These are phyloP conservation scores for Cladobotryum mycophilum DNA, from an alignment of 2,329 filamentous ascomycete genomes.

Conservation along the genomic window DNA sequence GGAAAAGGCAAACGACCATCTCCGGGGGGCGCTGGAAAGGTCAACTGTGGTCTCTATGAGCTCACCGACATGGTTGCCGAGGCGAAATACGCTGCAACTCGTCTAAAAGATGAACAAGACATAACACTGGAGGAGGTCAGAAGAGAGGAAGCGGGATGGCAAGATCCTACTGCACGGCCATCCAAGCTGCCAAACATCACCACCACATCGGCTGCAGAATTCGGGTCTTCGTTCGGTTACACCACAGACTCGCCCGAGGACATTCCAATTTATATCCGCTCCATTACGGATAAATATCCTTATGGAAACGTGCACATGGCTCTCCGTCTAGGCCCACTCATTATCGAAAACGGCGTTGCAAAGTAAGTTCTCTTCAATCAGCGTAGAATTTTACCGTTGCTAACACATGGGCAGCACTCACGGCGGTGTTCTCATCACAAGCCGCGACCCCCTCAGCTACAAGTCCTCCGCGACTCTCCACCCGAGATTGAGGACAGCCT, in stretches of 20 bases:
- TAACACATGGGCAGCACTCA: slow-evolving; percentile 15
- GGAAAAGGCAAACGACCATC: slow-evolving; percentile 3
- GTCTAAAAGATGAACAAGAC: slow-evolving; percentile 4
- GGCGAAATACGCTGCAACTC: slow-evolving; percentile 18
- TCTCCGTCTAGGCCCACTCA: slow-evolving; percentile 31
- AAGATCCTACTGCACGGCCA: background rate
- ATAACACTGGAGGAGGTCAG: slow-evolving; percentile 10
- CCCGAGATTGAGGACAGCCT: slow-evolving; percentile 17
- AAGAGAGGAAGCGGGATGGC: background rate
- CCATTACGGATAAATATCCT: slow-evolving; percentile 26
- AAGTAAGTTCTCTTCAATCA: slow-evolving; percentile 22
- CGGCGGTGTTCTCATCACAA: slow-evolving; percentile 22
- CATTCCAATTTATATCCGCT: slow-evolving; percentile 26
- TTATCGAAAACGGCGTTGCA: slow-evolving; percentile 34
- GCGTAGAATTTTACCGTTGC: background rate
- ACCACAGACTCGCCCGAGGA: slow-evolving; percentile 18
- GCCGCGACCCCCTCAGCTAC: slow-evolving; percentile 19
- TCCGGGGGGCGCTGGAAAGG: slow-evolving; percentile 7
- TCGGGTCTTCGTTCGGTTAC: slow-evolving; percentile 15
- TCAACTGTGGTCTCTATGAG: slow-evolving; percentile 12
- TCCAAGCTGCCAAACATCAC: slow-evolving; percentile 12
- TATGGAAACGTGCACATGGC: slow-evolving; percentile 36
- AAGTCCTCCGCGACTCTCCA: slow-evolving; percentile 18
- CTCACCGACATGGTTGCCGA: slow-evolving; percentile 18
- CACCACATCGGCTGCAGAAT: slow-evolving; percentile 14